Base-by-base conservation (phyloP, 306 rosid genomes). In the Arachis hypogaea region DNA sequence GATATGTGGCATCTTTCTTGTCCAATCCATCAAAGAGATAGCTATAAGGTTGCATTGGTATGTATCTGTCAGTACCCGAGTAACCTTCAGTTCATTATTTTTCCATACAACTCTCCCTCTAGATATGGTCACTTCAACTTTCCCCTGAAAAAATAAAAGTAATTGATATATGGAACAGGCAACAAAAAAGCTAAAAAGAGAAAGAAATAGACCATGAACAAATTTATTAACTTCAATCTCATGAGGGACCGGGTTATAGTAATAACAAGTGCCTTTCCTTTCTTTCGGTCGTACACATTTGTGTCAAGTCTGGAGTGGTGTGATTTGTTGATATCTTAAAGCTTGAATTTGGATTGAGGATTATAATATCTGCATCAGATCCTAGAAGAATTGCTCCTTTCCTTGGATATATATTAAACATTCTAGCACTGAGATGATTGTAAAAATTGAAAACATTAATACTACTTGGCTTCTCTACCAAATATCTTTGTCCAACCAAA, bases 101-200 rank as follows among this genome's bases (percentile, higher is more conserved):
- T 91, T 85, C 98, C 98, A 93, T 64, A 91, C 98, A 76, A 93
- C 71, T 88, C 87, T 84, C 86, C 98, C 98, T 71, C 96, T 89
- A 56, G 94, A 77, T 75, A 93, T 84, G 64, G 98, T 91, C 65
- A 91, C 98, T 86, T 91, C 98, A 75, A 93, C 77, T 77, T 91
- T 93, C 36, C 98, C 98, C 98, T 93, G 86, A 73, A 81, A 14
- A 75, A 80, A 22, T 68, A 56, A 11, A 14, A 9, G 7, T 9
- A 46, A 7, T 46, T 46, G 11, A 46, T 49, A 49, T 11, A 3
- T 11, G 12, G n/a, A 14, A 49, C 14, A 14, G 14, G 14, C 14
- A 14, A 14, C 14, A 14, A 14, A 14, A 14, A 14, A 14, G 14
- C 14, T 14, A 14, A 14, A 14, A 14, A 14, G 14, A 14, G 14